Percentiles rank a stretch among this genome's conserved stretches.
Evolutionary conservation across 2,329 filamentous ascomycete species (phyloP).

Genomic region (Apiospora koreana): DNA sequence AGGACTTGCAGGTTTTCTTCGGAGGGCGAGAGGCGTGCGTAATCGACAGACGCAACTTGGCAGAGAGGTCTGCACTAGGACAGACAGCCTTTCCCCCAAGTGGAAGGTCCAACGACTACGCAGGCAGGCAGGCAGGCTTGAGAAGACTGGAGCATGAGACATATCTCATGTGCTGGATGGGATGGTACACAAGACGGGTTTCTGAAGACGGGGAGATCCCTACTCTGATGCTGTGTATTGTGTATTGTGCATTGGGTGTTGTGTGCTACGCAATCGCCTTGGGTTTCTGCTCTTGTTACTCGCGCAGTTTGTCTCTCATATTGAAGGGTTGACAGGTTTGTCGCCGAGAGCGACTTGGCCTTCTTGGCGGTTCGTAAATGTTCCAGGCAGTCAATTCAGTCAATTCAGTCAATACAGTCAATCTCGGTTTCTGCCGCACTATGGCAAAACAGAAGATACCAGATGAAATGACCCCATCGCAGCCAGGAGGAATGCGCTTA

Average conservation of each 20-base stretch:
- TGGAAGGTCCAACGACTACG: background rate
- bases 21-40: background rate
- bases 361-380: background rate
- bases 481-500: background rate
- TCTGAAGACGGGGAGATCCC: background rate
- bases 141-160: constrained; percentile 3
- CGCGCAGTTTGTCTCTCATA: background rate
- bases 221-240: background rate
- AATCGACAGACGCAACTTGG: background rate
- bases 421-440: background rate
- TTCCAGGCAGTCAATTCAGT: background rate
- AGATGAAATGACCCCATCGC: background rate
- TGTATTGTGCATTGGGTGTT: too few species aligned
- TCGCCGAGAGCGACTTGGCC: background rate
- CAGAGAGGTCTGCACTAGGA: too few species aligned
- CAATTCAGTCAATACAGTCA: background rate
- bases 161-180: constrained; percentile 5
- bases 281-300: background rate
- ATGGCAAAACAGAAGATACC: background rate
- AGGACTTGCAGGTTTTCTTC: background rate
- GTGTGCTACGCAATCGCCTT: background rate
- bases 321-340: background rate
- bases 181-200: background rate
- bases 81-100: background rate
- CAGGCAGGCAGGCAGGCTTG: background rate